Evolutionary conservation across 2,329 filamentous ascomycete species (phyloP).

Genomic region (Zarea fungicola): DNA sequence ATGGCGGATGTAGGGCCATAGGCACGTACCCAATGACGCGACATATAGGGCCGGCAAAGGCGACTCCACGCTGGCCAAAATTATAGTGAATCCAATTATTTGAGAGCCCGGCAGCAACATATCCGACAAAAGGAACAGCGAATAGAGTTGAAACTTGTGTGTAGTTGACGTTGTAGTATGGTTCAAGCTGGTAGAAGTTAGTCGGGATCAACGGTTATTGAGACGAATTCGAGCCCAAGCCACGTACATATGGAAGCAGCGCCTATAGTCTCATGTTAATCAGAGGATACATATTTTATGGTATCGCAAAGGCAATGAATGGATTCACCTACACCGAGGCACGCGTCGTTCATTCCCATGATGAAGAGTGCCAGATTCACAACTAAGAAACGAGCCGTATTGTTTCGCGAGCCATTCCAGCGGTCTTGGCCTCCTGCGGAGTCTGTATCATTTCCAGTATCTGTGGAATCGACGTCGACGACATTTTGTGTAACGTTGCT

Average conservation of each 20-base stretch:
- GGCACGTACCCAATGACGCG: conserved; percentile 62
- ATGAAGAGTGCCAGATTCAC: conserved; percentile 59
- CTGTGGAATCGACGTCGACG: conserved; percentile 6
- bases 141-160: conserved; percentile 62
- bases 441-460: not conserved
- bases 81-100: conserved; percentile 62
- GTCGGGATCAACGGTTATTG: too few relatives aligned
- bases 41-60: conserved; percentile 56
- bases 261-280: conserved; percentile 28
- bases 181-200: conserved; percentile 42
- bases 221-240: too few relatives aligned
- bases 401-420: conserved; percentile 60
- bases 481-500: conserved; percentile 4
- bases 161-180: conserved; percentile 57
- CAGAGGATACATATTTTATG: not conserved
- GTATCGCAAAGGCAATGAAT: not conserved
- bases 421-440: conserved; percentile 31
- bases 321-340: conserved; percentile 48
- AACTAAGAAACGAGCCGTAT: conserved; percentile 52
- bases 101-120: conserved; percentile 55
- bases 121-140: conserved; percentile 61
- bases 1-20: conserved; percentile 63
- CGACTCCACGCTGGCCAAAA: conserved; percentile 66
- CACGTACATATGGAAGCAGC: conserved; percentile 42
- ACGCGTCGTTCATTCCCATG: conserved; percentile 65